Base-by-base conservation (phyloP, 495 filamentous ascomycete genomes). In the Pyronema domesticum region DNA sequence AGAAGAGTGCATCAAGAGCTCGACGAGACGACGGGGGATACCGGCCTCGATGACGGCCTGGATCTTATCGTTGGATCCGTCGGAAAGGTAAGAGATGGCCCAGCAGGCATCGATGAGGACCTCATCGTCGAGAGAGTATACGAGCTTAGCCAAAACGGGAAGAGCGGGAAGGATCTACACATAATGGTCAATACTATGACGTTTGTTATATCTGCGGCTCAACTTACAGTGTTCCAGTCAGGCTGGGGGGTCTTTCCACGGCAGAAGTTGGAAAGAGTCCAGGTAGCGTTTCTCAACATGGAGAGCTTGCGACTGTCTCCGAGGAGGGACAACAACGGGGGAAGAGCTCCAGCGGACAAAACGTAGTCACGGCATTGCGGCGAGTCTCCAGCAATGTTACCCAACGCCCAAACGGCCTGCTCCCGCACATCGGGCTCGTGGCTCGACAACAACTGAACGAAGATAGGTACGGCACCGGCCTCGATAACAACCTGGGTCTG, bases 201-300 rank as follows among this genome's bases (percentile, higher is more conserved):
- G 5, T 34, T 9, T 34, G 7, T 17, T 10, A 53, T 9, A 19
- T 34, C 10, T 40, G 18, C 60, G n/a, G 52, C 49, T 58, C 40
- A 63, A 77, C 81, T 69, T 74, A 95, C 88, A 2, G 86, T 95
- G 65, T 81, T 76, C 93, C 93, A 99, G 67, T 99, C 91, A 15
- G 93, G 93, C 70, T 99, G 93, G 37, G 93, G 93, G 3, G 89
- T 95, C 78, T 96, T 99, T 70, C 93, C 93, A 76, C 93, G 89
- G 73, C 93, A 99, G 74, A 99, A 99, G 74, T 99, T 99, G 75
- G 93, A 96, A 50, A 99, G 74, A 19, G 93, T 99, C 93, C 93
- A 99, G 23, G 93, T 96, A 19, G 93, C 93, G 68, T 99, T 99
- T 53, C 93, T 78, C 39, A 99, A 80, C 93, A 99, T 99, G 76